phyloP scores from a whole-genome alignment of 2,329 filamentous ascomycete species.

The Curvularia spicifera region DNA sequence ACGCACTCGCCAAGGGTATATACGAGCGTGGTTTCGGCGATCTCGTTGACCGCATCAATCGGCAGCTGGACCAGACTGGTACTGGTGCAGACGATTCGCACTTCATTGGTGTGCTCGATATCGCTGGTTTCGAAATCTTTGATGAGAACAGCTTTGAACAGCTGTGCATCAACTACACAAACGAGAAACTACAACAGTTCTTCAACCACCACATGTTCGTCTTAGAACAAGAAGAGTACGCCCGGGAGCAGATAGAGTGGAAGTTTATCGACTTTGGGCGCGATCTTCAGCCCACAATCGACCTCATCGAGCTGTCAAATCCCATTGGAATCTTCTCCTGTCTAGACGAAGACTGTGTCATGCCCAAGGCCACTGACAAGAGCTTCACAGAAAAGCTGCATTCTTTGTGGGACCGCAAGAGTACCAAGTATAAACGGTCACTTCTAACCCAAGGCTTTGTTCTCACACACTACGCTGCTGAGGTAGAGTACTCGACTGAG shows the following conservation, averaged over 20 bases:
- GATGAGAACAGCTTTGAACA: constrained; percentile 99
- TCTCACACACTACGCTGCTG: constrained; percentile 94
- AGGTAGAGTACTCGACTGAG: constrained; percentile 95
- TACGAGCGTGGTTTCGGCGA: constrained; percentile 97
- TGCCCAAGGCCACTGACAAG: constrained; percentile 98
- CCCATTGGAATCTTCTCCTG: constrained; percentile 99
- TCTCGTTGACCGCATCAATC: constrained; percentile 89
- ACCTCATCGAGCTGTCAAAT: constrained; percentile 93
- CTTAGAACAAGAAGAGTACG: constrained; percentile 96
- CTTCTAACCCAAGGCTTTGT: constrained; percentile 91
- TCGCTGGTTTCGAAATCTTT: constrained; percentile 98
- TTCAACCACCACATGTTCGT: constrained; percentile 99
- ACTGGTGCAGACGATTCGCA: constrained; percentile 84
- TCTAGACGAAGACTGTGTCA: constrained; percentile 95
- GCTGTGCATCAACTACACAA: constrained; percentile 99
- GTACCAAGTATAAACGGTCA: constrained; percentile 87
- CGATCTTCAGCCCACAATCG: constrained; percentile 95
- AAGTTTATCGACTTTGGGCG: constrained; percentile 99
- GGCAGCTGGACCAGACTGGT: constrained; percentile 84
- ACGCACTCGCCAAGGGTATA: constrained; percentile 94
- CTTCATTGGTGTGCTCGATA: constrained; percentile 98
- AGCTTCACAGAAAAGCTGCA: constrained; percentile 98
- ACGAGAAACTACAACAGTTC: constrained; percentile 98
- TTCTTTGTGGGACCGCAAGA: constrained; percentile 94
- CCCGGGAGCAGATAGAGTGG: constrained; percentile 97